Evolutionary conservation across 306 rosid genomes (phyloP), one percentile per base, ranked within the genome.

Genomic region (Hippophae tibetana): DNA sequence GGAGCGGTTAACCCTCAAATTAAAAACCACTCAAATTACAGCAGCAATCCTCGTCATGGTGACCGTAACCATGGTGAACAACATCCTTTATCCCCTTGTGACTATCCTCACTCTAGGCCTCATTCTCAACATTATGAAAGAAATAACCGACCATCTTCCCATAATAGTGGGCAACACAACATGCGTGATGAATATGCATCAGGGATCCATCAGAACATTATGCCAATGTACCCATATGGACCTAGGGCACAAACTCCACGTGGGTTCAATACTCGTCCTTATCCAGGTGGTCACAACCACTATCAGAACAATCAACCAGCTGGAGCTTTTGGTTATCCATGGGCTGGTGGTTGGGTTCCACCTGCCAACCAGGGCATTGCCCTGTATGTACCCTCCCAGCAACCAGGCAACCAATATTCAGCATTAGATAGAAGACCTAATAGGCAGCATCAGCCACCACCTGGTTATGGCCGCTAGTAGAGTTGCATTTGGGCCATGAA

Each of bases 331-430:
- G 58, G 62, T 47, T 72, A 59, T 27, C 74, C 70, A 44, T 56
- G 42, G 54, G 62, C 45, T 41, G 66, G 55, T 61, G 65, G 63
- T 48, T 71, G 83, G 84, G 79, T 55, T 38, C 68, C 83, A 42
- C 65, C 54, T 23, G 67, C 62, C 40, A 55, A 72, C 71, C 60
- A 70, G 1, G 23, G 57, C 58, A 40, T 41, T n/a, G 62, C 72
- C 50, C 72, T 80, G 7, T 61, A 74, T 41, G 76, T 74, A 31
- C 79, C 46, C 25, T 68, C 70, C 44, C 82, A 81, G 43, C 87
- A 72, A 42, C 64, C 76, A 10, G 78, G 78, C 31, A 87, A 90
- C 65, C 86, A 60, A 49, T 90, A 63, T 61, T 51, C 90, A 43
- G 58, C 47, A 8, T 68, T 87, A 65, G 85, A 84, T 65, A 74